These are phyloP conservation scores for Eucalyptus coolabah DNA, from an alignment of 345 rosid species.

Conservation along the genomic window DNA sequence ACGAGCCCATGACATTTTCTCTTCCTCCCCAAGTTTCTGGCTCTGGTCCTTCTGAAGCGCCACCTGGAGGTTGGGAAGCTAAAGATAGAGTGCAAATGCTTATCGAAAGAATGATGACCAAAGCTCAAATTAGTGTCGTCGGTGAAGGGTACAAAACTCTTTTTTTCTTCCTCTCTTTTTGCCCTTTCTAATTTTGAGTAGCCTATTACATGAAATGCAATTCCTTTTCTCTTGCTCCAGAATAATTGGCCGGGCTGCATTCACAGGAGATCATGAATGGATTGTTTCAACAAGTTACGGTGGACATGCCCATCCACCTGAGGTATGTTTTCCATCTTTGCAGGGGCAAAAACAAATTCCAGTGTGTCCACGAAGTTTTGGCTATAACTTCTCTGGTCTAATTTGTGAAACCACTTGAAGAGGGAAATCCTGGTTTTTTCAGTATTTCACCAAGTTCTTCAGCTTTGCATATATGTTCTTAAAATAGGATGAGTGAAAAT, in stretches of 20 bases:
- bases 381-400: neutral
- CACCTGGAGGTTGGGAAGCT: conserved; percentile 16
- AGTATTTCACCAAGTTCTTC: neutral
- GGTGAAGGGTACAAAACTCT: conserved; percentile 72
- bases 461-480: neutral
- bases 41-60: conserved; percentile 3
- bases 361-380: neutral
- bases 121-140: conserved; percentile 50
- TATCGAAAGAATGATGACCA: conserved; percentile 60
- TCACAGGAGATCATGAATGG: conserved; percentile 82
- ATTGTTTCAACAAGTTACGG: conserved; percentile 44
- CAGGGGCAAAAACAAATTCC: neutral
- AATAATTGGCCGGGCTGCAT: conserved; percentile 80
- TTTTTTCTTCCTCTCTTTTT: neutral
- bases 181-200: neutral
- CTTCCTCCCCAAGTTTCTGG: conserved; percentile 9
- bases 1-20: conserved; percentile 21
- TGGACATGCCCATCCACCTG: conserved; percentile 53
- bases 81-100: conserved; percentile 35
- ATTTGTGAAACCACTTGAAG: neutral
- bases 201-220: neutral
- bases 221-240: conserved; percentile 19
- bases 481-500: neutral
- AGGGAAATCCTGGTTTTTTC: neutral
- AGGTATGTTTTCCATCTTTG: conserved; percentile 21